A percentile compares a stretch with the other conserved stretches of the same genome.
Evolutionary conservation across 805 yeast genomes (phyloP).

Genomic region (Candida coquimbonensis): DNA sequence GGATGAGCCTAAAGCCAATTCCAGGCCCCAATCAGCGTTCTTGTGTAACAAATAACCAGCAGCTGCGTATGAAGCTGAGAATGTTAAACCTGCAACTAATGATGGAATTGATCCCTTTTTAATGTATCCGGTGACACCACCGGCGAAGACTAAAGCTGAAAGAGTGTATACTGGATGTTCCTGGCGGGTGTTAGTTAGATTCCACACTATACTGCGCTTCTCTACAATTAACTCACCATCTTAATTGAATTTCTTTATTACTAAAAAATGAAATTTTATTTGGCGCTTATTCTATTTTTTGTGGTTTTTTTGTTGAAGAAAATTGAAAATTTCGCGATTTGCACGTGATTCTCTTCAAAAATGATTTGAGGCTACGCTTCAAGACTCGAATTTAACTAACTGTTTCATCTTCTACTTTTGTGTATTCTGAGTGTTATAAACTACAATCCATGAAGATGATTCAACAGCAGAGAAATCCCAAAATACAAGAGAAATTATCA

Average conservation of each 20-base stretch:
- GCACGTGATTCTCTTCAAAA: too few relatives aligned
- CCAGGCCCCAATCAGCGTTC: slow-evolving; percentile 76
- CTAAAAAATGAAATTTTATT: too few relatives aligned
- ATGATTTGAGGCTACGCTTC: too few relatives aligned
- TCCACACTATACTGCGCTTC: background rate
- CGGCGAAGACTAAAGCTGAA: slow-evolving; percentile 59
- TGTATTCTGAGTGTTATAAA: too few relatives aligned
- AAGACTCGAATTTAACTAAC: too few relatives aligned
- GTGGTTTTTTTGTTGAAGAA: too few relatives aligned
- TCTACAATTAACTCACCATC: background rate
- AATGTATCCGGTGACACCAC: slow-evolving; percentile 62
- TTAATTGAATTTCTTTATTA: background rate
- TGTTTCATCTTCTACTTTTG: too few relatives aligned
- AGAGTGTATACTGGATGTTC: slow-evolving; percentile 76
- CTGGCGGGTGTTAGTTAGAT: slow-evolving; percentile 21
- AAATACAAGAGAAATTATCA: slow-evolving; percentile 37
- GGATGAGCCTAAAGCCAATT: slow-evolving; percentile 70
- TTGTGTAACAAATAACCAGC: slow-evolving; percentile 70
- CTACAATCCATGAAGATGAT: background rate
- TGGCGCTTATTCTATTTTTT: too few relatives aligned
- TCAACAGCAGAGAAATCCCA: slow-evolving; percentile 5
- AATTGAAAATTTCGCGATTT: too few relatives aligned
- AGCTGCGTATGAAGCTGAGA: slow-evolving; percentile 53
- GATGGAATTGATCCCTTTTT: slow-evolving; percentile 65
- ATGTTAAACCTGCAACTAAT: slow-evolving; percentile 63